phyloP scores from a whole-genome alignment of 2,329 filamentous ascomycete genomes.

The Shiraia sp. region DNA sequence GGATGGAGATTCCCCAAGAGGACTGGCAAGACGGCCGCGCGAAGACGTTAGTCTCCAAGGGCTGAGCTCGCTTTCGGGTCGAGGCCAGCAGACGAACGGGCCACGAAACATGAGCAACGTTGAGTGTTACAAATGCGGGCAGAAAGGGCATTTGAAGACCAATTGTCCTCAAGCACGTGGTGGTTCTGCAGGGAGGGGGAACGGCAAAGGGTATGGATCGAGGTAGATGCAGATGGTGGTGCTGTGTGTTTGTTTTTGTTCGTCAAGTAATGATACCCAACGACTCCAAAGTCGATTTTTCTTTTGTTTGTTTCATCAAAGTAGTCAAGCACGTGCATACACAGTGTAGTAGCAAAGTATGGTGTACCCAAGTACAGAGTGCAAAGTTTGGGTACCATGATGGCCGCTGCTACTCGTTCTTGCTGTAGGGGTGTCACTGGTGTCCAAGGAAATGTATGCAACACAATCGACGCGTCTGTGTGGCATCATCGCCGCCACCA shows the following conservation, averaged over 20 bases:
- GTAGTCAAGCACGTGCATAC: no score
- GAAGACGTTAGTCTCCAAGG: slow-evolving; percentile 66
- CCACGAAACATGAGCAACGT: slow-evolving; percentile 40
- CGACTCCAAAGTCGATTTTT: not conserved
- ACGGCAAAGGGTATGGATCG: slow-evolving; percentile 23
- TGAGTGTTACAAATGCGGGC: slow-evolving; percentile 65
- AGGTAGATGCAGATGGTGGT: slow-evolving; percentile 13
- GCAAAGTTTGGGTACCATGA: no score
- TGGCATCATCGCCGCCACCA: no score
- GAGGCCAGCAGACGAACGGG: slow-evolving; percentile 30
- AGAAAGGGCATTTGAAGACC: slow-evolving; percentile 62
- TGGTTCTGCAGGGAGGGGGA: slow-evolving; percentile 29
- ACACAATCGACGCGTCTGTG: no score
- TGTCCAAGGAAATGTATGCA: no score
- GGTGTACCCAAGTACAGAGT: no score
- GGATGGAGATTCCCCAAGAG: slow-evolving; percentile 53
- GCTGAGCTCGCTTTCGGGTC: slow-evolving; percentile 63
- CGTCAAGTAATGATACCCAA: slow-evolving; percentile 10
- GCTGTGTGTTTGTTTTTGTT: not conserved
- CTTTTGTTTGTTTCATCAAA: slow-evolving; percentile 40
- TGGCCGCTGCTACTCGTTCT: no score
- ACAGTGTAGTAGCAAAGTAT: no score
- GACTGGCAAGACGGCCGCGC: slow-evolving; percentile 65
- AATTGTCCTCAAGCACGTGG: slow-evolving; percentile 56
- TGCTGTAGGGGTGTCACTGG: no score